A percentile compares a stretch with the other conserved stretches of the same genome.
These are phyloP conservation scores for Chlorella ohadii DNA, from an alignment of 139 green algal genomes.

Conservation along the genomic window DNA sequence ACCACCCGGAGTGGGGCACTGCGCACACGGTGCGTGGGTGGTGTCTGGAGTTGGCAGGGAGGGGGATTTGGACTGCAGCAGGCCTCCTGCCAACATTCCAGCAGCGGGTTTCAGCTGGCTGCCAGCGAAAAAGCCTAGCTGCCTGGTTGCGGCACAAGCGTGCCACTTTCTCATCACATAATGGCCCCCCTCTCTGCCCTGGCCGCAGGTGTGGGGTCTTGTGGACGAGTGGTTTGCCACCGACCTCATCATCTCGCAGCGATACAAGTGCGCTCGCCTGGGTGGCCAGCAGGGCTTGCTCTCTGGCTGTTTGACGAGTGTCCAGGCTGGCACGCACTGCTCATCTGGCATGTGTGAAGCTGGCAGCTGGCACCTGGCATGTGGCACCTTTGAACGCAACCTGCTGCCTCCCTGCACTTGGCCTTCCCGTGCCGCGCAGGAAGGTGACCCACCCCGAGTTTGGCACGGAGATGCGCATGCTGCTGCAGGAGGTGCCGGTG, in stretches of 20 bases:
- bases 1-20: conserved; percentile 58
- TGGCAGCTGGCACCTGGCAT: too few species aligned
- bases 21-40: conserved; percentile 48
- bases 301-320: not conserved
- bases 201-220: conserved; percentile 17
- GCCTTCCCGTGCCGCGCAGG: not conserved
- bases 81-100: not conserved
- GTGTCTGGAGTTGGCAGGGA: not conserved
- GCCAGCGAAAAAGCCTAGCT: too few species aligned
- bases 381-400: too few species aligned
- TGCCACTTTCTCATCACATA: too few species aligned
- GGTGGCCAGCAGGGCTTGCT: not conserved
- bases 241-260: conserved; percentile 38
- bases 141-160: too few species aligned
- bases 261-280: conserved; percentile 16
- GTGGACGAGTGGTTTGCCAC: conserved; percentile 40
- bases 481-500: conserved; percentile 33
- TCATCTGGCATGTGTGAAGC: too few species aligned
- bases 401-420: not conserved
- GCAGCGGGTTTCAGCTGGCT: too few species aligned
- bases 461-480: conserved; percentile 54
- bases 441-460: conserved; percentile 40
- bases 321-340: too few species aligned
- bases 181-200: not conserved
- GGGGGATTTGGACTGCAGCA: not conserved